These are phyloP conservation scores for Pseudozyma pruni DNA, from an alignment of 1,284 basidiomycete species.

Conservation along the genomic window DNA sequence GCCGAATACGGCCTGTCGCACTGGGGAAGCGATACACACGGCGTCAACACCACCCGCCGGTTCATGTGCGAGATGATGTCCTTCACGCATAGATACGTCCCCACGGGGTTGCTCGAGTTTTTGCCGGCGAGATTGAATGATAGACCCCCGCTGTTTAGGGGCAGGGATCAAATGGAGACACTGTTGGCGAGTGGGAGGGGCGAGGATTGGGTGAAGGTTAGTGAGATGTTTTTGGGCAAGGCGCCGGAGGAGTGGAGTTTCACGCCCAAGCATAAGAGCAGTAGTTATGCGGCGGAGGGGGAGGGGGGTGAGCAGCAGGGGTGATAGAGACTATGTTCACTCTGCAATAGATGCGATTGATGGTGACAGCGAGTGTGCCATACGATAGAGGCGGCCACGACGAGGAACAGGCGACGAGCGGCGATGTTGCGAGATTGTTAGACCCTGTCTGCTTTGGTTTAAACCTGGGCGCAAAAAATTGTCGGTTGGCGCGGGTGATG, in stretches of 20 bases:
- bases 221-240: slow-evolving; percentile 89
- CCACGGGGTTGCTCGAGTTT: slow-evolving; percentile 88
- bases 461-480: no score
- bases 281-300: slow-evolving; percentile 25
- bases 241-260: slow-evolving; percentile 74
- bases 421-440: no score
- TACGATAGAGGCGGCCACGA: no score
- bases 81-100: slow-evolving; percentile 94
- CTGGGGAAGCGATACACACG: slow-evolving; percentile 70
- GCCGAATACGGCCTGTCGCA: slow-evolving; percentile 60
- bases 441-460: no score
- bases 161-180: slow-evolving; percentile 84
- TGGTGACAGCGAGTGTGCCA: no score
- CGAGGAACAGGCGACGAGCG: no score
- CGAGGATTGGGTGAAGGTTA: slow-evolving; percentile 93
- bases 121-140: slow-evolving; percentile 88
- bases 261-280: slow-evolving; percentile 68
- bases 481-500: no score
- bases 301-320: slow-evolving; percentile 42
- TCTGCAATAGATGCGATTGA: no score
- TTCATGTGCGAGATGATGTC: slow-evolving; percentile 95
- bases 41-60: slow-evolving; percentile 89
- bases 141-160: slow-evolving; percentile 83
- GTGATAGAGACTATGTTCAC: slow-evolving; percentile 1
- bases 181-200: slow-evolving; percentile 82